Evolutionary conservation across 2,329 filamentous ascomycete genomes (phyloP).

Genomic region (Cladosporium phlei): DNA sequence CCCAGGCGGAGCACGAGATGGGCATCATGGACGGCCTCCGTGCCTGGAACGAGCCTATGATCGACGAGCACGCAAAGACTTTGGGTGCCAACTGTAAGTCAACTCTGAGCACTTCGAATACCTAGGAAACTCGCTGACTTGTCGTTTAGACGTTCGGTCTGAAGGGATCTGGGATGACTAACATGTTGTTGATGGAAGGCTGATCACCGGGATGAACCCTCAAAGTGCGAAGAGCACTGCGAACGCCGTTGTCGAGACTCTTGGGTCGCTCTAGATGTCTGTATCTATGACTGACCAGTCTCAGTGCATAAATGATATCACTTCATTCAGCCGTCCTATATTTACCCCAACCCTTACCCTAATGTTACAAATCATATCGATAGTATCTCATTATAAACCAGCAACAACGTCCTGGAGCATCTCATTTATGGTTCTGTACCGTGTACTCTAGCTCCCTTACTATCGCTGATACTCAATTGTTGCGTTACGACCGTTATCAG

Average conservation of each 20-base stretch:
- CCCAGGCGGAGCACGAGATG: conserved; percentile 33
- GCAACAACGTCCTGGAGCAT: too few relatives aligned
- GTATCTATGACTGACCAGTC: background rate
- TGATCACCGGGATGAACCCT: conserved; percentile 36
- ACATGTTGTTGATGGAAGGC: conserved; percentile 30
- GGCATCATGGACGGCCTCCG: conserved; percentile 33
- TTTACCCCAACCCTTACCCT: too few relatives aligned
- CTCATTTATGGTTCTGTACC: too few relatives aligned
- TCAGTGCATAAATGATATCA: too few relatives aligned
- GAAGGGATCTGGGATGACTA: conserved; percentile 30
- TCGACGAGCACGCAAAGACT: conserved; percentile 13
- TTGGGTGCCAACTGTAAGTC: conserved; percentile 32
- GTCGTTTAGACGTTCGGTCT: conserved; percentile 21
- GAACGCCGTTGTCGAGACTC: conserved; percentile 28
- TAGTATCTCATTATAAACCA: too few relatives aligned
- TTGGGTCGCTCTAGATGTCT: conserved; percentile 15
- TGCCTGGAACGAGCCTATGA: conserved; percentile 28
- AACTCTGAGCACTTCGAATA: background rate
- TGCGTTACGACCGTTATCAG: too few relatives aligned
- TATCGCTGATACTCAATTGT: too few relatives aligned
- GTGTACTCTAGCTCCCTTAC: too few relatives aligned
- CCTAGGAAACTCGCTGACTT: background rate
- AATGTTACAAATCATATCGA: too few relatives aligned
- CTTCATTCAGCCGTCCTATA: too few relatives aligned
- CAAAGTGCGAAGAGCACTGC: conserved; percentile 33